Evolutionary conservation across 2,329 filamentous ascomycete genomes (phyloP), one percentile per base, ranked within the genome.

Genomic region (Penicillium brasilianum): DNA sequence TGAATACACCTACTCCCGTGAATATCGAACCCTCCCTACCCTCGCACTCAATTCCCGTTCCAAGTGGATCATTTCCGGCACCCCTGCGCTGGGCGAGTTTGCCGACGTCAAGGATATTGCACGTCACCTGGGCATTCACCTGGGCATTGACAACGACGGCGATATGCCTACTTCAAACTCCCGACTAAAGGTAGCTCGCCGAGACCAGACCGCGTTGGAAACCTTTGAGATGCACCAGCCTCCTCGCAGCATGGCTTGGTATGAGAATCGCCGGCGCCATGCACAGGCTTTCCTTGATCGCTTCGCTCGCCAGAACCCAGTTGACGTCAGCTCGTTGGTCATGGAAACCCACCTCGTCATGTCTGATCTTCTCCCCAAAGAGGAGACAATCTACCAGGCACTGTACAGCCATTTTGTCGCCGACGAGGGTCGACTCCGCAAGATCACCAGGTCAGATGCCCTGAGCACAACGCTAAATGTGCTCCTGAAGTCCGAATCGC

Each of bases 41-140:
- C 74, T 80, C 7, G 76, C 74, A 0, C 67, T 88, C 1, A 69
- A 79, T 28, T 81, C 84, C 11, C 76, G 80, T 44, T 85, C 83
- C 43, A 82, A 81, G 57, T 90, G 87, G 87, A 78, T 87, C 7
- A 75, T 90, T 1, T 90, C 87, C 0, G 88, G 85, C 3, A 90
- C 88, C 0, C 87, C 88, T 1, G 78, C 81, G 0, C 69, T 89
- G 2, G 78, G 80, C 5, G 82, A 85, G 57, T 88, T 88, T 66
- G 80, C 82, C 0, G 85, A 88, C 63, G 77, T 90, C 9, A 85
- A 87, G 55, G 80, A 80, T 16, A 85, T 89, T 59, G 85, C 86
- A 0, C 76, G 75, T 1, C 81, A 88, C 16, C 70, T 90, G 1
- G 81, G 83, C 1, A 74, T 88, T 22, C 78, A 81, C 49, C 74